These are phyloP conservation scores for Beauveria varroae DNA, from an alignment of 2,329 filamentous ascomycete species.

Conservation along the genomic window DNA sequence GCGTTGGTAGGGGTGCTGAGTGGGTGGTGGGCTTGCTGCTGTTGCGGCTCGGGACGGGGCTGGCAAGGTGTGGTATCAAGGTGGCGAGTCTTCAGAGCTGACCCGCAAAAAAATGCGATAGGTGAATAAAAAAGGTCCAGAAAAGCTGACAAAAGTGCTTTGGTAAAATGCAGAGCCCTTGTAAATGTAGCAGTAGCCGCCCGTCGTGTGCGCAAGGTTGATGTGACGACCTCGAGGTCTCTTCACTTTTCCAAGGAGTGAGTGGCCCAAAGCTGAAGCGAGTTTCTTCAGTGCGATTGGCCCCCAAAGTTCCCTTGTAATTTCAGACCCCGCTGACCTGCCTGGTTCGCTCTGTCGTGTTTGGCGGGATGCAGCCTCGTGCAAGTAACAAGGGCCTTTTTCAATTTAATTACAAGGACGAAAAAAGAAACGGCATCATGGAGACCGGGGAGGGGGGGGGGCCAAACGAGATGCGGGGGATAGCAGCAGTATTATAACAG, in stretches of 20 bases:
- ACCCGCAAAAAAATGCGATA: not conserved
- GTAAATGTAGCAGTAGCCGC: not conserved
- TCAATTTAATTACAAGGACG: not conserved
- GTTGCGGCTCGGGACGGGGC: not conserved
- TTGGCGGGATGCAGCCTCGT: not conserved
- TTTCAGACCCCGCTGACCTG: not conserved
- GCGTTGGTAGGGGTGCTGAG: not conserved
- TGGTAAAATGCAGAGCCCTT: not conserved
- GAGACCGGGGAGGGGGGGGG: not conserved
- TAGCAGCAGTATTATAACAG: not conserved
- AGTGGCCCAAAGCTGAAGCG: not conserved
- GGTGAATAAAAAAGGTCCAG: no score
- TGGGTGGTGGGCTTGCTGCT: not conserved
- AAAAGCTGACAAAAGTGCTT: not conserved
- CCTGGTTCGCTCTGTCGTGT: not conserved
- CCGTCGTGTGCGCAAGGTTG: not conserved
- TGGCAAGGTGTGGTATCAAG: no score
- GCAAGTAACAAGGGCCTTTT: not conserved
- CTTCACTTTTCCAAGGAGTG: not conserved
- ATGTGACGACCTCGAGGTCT: not conserved
- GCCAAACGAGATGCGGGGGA: not conserved
- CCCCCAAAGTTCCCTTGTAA: conserved; percentile 7
- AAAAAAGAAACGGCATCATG: not conserved
- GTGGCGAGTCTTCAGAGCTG: not conserved
- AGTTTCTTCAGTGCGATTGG: not conserved